Evolutionary conservation across 139 green algal species (phyloP).

Genomic region (Choricystis sp.): DNA sequence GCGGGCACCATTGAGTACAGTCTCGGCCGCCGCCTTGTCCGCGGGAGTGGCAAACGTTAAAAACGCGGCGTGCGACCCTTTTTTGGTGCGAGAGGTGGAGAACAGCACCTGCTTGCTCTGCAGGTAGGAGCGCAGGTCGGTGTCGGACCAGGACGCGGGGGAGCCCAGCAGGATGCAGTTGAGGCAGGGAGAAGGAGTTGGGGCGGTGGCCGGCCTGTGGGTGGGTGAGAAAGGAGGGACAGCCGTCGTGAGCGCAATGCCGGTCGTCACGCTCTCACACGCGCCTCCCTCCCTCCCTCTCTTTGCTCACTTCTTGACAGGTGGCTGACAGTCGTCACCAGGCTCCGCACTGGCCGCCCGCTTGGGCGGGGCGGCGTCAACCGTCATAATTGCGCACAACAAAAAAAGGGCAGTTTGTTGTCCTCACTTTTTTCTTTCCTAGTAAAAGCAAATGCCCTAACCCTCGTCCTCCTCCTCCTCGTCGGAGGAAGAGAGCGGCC

Average conservation of each 20-base stretch:
- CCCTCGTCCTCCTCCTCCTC: background rate
- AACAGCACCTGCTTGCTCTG: background rate
- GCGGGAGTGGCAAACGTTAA: background rate
- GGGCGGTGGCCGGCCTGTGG: background rate
- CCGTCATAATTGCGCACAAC: background rate
- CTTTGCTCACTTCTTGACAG: background rate
- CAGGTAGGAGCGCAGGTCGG: background rate
- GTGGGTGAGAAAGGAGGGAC: too few relatives aligned
- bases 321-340: background rate
- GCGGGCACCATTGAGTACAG: too few relatives aligned
- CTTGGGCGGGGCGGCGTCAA: background rate
- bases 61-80: background rate
- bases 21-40: background rate
- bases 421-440: background rate
- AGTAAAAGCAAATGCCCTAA: background rate
- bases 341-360: too few relatives aligned
- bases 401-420: too few relatives aligned
- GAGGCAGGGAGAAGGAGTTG: background rate
- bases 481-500: background rate
- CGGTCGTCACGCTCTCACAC: too few relatives aligned
- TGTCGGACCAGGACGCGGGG: background rate
- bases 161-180: background rate
- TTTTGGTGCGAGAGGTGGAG: background rate
- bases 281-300: too few relatives aligned
- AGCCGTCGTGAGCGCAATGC: too few relatives aligned